Evolutionary conservation across 805 yeast species (phyloP).

Genomic region (Monosporozyma siamensis): DNA sequence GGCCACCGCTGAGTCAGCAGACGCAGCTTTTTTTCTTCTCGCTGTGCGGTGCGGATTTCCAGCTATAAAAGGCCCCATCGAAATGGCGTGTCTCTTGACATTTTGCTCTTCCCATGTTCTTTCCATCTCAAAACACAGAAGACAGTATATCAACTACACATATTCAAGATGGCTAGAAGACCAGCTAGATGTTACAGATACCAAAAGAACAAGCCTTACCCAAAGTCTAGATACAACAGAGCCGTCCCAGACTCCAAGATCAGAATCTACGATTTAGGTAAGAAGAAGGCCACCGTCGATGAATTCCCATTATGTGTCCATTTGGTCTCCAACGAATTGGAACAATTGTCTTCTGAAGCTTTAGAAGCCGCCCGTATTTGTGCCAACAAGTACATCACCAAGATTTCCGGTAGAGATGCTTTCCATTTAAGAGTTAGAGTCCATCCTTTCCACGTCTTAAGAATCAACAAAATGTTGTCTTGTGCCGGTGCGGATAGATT

Average conservation of each 20-base stretch:
- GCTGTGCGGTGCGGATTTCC: too few relatives aligned
- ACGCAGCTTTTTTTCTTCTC: too few relatives aligned
- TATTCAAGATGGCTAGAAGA: conserved; percentile 95
- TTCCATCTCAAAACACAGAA: neutral
- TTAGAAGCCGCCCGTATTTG: conserved; percentile 99
- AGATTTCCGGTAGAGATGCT: conserved; percentile 94
- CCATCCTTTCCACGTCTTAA: conserved; percentile 99
- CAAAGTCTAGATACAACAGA: conserved; percentile 99
- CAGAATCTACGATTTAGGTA: conserved; percentile 98
- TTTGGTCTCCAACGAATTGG: conserved; percentile 97
- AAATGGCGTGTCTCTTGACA: too few relatives aligned
- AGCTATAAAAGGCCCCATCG: too few relatives aligned
- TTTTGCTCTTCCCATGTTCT: neutral
- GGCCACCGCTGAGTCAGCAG: too few relatives aligned
- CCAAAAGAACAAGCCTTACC: conserved; percentile 99
- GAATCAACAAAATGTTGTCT: conserved; percentile 99
- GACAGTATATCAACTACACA: conserved; percentile 2
- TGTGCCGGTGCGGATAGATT: conserved; percentile 99
- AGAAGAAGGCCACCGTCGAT: conserved; percentile 99
- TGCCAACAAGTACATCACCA: conserved; percentile 99
- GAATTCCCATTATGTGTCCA: conserved; percentile 99
- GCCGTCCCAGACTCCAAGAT: conserved; percentile 99
- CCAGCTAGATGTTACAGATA: conserved; percentile 99
- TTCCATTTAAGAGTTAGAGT: conserved; percentile 99
- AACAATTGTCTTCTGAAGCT: conserved; percentile 99